A percentile compares a stretch with the other conserved stretches of the same genome.
Conservation (phyloP, 1,284 basidiomycete species). For the Chondrostereum purpureum region DNA sequence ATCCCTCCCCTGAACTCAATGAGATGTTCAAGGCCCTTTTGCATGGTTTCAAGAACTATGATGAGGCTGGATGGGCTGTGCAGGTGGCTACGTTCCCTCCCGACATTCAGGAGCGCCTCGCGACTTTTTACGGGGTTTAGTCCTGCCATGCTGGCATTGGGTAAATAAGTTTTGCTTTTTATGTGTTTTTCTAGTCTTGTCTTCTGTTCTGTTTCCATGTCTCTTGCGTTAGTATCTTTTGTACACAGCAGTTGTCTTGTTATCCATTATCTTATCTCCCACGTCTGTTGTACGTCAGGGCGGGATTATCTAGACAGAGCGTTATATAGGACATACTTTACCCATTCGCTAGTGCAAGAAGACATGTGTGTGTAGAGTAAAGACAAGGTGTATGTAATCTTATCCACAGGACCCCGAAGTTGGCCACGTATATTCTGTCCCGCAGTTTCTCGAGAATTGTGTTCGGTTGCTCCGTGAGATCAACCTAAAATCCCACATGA, state of each 20-base stretch:
- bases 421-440: constrained; percentile 68
- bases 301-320: too few relatives aligned
- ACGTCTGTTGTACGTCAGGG: too few relatives aligned
- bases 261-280: constrained; percentile 16
- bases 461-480: constrained; percentile 82
- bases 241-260: constrained; percentile 23
- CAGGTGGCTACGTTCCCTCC: constrained; percentile 75
- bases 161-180: constrained; percentile 8
- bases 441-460: constrained; percentile 73
- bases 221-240: neutral
- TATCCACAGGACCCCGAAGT: constrained; percentile 27
- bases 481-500: constrained; percentile 90
- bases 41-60: constrained; percentile 80
- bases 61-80: constrained; percentile 69
- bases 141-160: constrained; percentile 9
- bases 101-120: constrained; percentile 71
- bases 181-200: constrained; percentile 14
- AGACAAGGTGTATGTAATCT: neutral
- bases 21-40: constrained; percentile 85
- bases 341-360: too few relatives aligned
- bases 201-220: constrained; percentile 11
- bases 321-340: too few relatives aligned
- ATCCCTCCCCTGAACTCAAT: constrained; percentile 84
- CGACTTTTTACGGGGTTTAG: constrained; percentile 71
- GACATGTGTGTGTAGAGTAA: neutral